phyloP scores from a whole-genome alignment of 2,329 filamentous ascomycete species.

The Alternaria conjuncta region DNA sequence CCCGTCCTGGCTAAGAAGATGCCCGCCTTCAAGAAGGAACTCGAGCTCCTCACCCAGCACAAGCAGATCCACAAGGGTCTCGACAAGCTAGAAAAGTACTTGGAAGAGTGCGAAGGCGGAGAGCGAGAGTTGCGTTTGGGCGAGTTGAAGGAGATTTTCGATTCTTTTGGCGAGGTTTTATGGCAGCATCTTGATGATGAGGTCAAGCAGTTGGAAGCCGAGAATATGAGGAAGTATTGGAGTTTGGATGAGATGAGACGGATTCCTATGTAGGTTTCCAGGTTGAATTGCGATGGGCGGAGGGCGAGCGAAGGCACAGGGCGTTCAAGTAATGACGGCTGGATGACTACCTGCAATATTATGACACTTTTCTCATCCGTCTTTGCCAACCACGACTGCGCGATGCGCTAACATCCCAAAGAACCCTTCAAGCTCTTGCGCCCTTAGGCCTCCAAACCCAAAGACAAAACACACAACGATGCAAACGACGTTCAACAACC shows the following conservation, averaged over 20 bases:
- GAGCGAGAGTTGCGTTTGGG: conserved; percentile 64
- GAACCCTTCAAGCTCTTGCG: not conserved
- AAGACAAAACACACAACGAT: not conserved
- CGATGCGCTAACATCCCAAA: not conserved
- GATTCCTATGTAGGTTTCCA: conserved; percentile 67
- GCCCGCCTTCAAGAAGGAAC: conserved; percentile 74
- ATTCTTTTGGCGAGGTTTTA: conserved; percentile 77
- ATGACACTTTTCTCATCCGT: not conserved
- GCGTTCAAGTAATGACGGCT: not conserved
- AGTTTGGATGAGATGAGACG: conserved; percentile 73
- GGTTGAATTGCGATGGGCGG: not conserved
- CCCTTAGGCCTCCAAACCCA: not conserved
- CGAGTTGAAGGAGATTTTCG: conserved; percentile 74
- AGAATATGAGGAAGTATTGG: conserved; percentile 90
- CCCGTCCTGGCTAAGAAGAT: conserved; percentile 77
- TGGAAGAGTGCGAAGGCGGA: conserved; percentile 66
- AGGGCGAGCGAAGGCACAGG: not conserved
- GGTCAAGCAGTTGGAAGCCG: conserved; percentile 76
- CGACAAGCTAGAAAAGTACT: conserved; percentile 70
- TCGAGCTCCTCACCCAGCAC: conserved; percentile 76
- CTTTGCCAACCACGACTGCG: not conserved
- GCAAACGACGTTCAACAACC: not conserved
- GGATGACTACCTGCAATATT: not conserved
- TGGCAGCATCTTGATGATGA: conserved; percentile 87
- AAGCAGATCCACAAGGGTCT: conserved; percentile 78